A percentile compares a stretch with the other conserved stretches of the same genome.
Evolutionary conservation across 441 rosid genomes (phyloP).

Genomic region (Aleurites moluccanus): DNA sequence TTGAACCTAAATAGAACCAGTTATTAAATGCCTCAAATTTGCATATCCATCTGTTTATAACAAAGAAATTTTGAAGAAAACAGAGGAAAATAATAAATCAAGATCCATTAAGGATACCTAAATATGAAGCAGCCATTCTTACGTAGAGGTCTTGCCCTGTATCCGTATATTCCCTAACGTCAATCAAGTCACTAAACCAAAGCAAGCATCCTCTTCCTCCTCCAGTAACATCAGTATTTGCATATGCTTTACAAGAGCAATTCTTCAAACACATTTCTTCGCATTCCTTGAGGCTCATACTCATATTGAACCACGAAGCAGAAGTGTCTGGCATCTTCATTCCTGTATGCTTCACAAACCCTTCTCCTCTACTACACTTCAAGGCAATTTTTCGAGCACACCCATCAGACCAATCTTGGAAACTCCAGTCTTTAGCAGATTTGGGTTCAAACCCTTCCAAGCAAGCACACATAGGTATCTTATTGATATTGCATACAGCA

Average conservation of each 20-base stretch:
- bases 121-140: conserved; percentile 50
- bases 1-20: not conserved
- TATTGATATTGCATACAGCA: conserved; percentile 49
- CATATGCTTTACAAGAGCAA: conserved; percentile 68
- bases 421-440: conserved; percentile 42
- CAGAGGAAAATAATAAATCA: not conserved
- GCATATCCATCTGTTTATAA: not conserved
- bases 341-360: conserved; percentile 38
- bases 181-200: conserved; percentile 58
- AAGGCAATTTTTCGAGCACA: conserved; percentile 48
- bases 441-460: conserved; percentile 58
- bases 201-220: conserved; percentile 65
- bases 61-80: not conserved
- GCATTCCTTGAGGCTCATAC: conserved; percentile 51
- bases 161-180: conserved; percentile 40
- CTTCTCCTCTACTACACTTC: conserved; percentile 30
- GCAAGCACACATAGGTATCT: conserved; percentile 47
- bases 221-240: conserved; percentile 43
- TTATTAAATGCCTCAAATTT: not conserved
- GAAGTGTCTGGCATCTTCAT: conserved; percentile 61
- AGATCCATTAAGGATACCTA: conserved; percentile 31
- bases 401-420: conserved; percentile 59
- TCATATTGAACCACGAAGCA: conserved; percentile 24
- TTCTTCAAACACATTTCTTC: conserved; percentile 44
- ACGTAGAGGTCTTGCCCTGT: conserved; percentile 61